phyloP scores from a whole-genome alignment of 2,329 filamentous ascomycete species.

The Xylariaceae sp. region DNA sequence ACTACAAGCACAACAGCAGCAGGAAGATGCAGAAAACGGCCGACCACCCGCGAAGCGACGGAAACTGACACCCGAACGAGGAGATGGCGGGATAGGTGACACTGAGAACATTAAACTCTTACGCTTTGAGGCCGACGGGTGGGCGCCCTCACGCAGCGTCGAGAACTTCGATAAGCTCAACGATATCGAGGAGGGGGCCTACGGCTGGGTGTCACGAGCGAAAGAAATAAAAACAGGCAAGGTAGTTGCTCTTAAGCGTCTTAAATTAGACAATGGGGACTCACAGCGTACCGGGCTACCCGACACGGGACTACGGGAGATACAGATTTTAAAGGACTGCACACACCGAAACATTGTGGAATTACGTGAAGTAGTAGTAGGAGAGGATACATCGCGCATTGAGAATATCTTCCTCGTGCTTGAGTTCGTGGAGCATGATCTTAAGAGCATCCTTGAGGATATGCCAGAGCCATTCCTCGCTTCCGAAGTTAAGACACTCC shows the following conservation, averaged over 20 bases:
- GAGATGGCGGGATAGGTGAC: constrained; percentile 24
- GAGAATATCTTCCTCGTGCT: constrained; percentile 88
- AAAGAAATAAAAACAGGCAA: constrained; percentile 74
- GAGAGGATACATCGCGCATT: constrained; percentile 51
- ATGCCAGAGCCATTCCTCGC: constrained; percentile 94
- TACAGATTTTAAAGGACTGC: constrained; percentile 84
- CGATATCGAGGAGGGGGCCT: constrained; percentile 96
- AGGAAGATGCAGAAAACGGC: constrained; percentile 37
- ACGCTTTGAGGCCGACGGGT: constrained; percentile 71
- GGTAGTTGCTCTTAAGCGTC: constrained; percentile 88
- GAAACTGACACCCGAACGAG: constrained; percentile 58
- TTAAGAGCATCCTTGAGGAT: constrained; percentile 89
- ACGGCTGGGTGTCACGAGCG: constrained; percentile 91
- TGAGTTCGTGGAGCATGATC: constrained; percentile 96
- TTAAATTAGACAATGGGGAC: constrained; percentile 80
- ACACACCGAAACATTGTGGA: constrained; percentile 82
- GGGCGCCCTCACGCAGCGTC: constrained; percentile 76
- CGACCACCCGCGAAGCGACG: constrained; percentile 66
- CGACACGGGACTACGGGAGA: constrained; percentile 91
- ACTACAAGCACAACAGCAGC: constrained; percentile 32
- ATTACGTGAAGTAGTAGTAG: constrained; percentile 83
- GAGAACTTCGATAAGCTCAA: constrained; percentile 92
- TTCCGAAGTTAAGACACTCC: constrained; percentile 89
- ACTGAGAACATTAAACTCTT: constrained; percentile 61
- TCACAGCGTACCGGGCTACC: constrained; percentile 69